Conservation (phyloP, 176 grass and related monocot species). For the Areca catechu region DNA sequence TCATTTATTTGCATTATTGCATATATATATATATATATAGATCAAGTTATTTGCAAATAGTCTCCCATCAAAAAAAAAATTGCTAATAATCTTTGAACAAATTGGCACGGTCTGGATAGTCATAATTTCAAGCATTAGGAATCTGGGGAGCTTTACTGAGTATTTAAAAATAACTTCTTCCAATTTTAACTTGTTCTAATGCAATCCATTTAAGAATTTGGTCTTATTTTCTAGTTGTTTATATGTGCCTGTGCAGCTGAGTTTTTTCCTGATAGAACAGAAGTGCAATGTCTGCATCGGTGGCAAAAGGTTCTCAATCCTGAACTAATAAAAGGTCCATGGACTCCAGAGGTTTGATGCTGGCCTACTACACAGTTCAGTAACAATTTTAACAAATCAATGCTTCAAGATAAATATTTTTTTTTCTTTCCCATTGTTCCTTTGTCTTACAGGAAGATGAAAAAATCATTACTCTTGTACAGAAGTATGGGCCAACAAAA, state of each 20-base stretch:
- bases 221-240: neutral
- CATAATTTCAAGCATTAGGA: too few species aligned
- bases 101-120: too few species aligned
- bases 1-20: too few species aligned
- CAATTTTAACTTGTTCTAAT: too few species aligned
- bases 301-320: conserved; percentile 99
- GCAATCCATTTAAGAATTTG: too few species aligned
- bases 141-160: too few species aligned
- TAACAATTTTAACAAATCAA: neutral
- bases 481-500: conserved; percentile 17
- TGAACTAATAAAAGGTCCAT: conserved; percentile 96
- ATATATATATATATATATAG: too few species aligned
- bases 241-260: conserved; percentile 47
- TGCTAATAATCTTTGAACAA: too few species aligned
- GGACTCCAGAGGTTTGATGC: conserved; percentile 76
- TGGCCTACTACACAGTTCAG: neutral
- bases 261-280: conserved; percentile 79
- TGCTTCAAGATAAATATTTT: neutral
- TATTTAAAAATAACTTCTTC: too few species aligned
- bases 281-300: conserved; percentile 95
- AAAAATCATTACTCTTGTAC: conserved; percentile 12
- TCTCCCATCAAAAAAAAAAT: too few species aligned
- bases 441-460: conserved; percentile 15
- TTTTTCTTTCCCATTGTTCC: neutral
- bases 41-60: too few species aligned